Evolutionary conservation across 2,329 filamentous ascomycete genomes (phyloP).

Genomic region (Claviceps citrina): DNA sequence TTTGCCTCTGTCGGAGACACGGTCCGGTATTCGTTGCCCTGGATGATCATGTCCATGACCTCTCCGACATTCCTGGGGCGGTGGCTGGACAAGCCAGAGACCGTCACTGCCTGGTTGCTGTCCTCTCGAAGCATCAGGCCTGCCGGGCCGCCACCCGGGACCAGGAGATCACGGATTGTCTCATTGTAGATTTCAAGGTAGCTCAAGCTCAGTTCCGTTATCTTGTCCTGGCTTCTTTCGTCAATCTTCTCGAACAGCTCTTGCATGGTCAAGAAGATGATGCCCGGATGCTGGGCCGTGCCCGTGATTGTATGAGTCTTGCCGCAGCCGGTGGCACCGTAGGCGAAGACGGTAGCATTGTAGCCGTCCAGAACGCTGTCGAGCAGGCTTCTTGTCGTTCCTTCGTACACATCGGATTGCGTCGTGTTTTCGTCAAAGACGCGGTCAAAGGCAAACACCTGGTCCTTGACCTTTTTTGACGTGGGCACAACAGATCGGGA

Average conservation of each 20-base stretch:
- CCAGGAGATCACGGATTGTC: conserved; percentile 85
- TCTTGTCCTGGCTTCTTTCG: conserved; percentile 74
- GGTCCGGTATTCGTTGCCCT: conserved; percentile 84
- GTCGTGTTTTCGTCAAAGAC: conserved; percentile 93
- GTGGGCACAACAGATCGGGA: conserved; percentile 64
- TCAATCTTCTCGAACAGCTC: conserved; percentile 91
- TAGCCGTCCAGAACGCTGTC: conserved; percentile 94
- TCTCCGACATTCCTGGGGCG: conserved; percentile 82
- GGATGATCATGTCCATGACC: conserved; percentile 98
- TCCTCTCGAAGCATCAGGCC: conserved; percentile 89
- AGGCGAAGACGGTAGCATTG: conserved; percentile 97
- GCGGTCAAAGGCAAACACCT: conserved; percentile 90
- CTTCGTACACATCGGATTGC: conserved; percentile 88
- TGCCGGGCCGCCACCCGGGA: conserved; percentile 68
- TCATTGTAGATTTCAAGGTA: conserved; percentile 99
- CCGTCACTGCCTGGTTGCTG: conserved; percentile 80
- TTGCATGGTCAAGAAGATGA: conserved; percentile 98
- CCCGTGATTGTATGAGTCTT: conserved; percentile 97
- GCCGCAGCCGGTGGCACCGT: conserved; percentile 92
- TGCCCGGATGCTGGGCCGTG: conserved; percentile 80
- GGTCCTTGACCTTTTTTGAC: conserved; percentile 90
- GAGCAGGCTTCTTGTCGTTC: conserved; percentile 75
- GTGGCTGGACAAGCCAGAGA: conserved; percentile 80
- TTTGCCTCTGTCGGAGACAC: conserved; percentile 96
- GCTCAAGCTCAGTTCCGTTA: conserved; percentile 78